Conservation (phyloP, 768 basidiomycete species). For the Krasilnikovozyma curviuscula region DNA sequence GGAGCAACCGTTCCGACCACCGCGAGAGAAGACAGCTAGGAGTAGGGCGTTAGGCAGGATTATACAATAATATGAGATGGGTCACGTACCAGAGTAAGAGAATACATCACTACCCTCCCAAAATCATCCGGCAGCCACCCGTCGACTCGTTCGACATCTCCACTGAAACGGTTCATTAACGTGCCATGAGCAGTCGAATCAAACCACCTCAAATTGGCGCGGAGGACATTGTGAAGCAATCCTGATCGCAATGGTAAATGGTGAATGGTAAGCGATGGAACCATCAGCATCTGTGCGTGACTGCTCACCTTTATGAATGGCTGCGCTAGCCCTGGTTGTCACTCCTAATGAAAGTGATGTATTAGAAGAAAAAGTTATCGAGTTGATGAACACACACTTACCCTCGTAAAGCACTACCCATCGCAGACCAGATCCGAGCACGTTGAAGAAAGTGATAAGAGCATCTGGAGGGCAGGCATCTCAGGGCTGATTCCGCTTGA, state of each 20-base stretch:
- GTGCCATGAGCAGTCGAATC: slow-evolving; percentile 5
- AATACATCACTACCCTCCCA: slow-evolving; percentile 1
- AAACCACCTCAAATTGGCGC: slow-evolving; percentile 1
- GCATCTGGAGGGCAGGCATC: too few relatives aligned
- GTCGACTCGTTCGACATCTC: slow-evolving; percentile 5
- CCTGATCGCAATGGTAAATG: too few relatives aligned
- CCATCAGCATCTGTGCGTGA: too few relatives aligned
- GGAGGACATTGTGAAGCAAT: slow-evolving; percentile 1
- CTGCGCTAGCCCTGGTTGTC: neutral
- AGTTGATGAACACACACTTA: neutral
- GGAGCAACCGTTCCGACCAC: neutral
- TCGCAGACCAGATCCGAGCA: neutral
- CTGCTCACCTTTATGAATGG: neutral
- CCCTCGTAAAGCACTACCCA: too few relatives aligned
- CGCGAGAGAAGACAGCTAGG: neutral
- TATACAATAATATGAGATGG: too few relatives aligned
- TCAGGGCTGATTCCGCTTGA: neutral
- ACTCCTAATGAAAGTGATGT: slow-evolving; percentile 3
- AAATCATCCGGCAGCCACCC: slow-evolving; percentile 7
- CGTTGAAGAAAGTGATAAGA: neutral
- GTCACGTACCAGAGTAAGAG: neutral
- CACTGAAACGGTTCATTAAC: slow-evolving; percentile 1
- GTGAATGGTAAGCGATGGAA: too few relatives aligned
- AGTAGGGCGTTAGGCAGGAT: too few relatives aligned
- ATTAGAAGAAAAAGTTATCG: neutral